Conservation (phyloP, 1,139 yeast genomes). For the Pichia sp. region DNA sequence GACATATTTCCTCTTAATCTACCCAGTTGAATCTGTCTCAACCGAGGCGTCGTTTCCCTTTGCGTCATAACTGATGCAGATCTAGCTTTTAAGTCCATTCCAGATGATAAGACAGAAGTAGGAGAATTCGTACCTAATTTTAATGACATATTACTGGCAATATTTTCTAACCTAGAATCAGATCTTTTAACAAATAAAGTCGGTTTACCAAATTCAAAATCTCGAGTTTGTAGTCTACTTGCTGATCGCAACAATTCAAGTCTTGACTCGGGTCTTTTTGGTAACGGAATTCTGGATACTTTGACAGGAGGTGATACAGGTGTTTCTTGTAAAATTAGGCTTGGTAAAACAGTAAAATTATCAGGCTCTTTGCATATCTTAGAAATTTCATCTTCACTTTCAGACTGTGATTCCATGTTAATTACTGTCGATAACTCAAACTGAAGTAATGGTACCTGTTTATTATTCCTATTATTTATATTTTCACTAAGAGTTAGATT, state of each 20-base stretch:
- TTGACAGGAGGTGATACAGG: conserved; percentile 1
- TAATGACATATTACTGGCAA: conserved; percentile 14
- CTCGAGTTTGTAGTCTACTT: conserved; percentile 7
- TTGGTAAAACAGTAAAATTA: not conserved
- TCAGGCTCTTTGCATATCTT: not conserved
- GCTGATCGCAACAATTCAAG: conserved; percentile 16
- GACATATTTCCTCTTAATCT: not conserved
- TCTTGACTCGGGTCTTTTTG: conserved; percentile 23
- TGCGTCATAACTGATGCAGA: conserved; percentile 12
- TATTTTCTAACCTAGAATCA: conserved; percentile 14
- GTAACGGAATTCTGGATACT: conserved; percentile 26
- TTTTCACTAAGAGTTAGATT: not conserved
- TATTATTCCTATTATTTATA: too few species aligned
- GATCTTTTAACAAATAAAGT: conserved; percentile 2
- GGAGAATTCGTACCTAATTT: conserved; percentile 18
- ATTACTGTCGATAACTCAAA: conserved; percentile 11
- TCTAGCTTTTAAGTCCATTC: not conserved
- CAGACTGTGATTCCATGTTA: not conserved
- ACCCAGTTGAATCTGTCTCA: not conserved
- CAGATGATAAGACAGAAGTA: conserved; percentile 7
- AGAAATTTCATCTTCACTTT: not conserved
- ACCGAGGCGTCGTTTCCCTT: conserved; percentile 3
- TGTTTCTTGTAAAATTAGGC: not conserved
- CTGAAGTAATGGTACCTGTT: conserved; percentile 7
- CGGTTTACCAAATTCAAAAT: not conserved